These are phyloP conservation scores for Cytospora paraplurivora DNA, from an alignment of 2,329 filamentous ascomycete genomes.

Conservation along the genomic window DNA sequence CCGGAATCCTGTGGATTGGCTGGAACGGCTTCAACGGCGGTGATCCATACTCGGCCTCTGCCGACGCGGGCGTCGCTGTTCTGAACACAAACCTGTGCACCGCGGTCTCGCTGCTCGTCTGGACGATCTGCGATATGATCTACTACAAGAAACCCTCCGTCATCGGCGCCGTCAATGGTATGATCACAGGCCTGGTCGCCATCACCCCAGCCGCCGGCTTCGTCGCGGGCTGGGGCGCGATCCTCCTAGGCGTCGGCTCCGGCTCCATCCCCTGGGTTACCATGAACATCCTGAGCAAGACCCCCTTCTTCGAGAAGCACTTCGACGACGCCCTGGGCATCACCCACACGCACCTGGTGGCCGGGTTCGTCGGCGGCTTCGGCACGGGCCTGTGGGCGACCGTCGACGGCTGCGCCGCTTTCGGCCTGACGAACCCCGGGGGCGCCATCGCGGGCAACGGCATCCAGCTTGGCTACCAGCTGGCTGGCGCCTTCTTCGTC, in stretches of 20 bases:
- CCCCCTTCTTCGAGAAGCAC: constrained; percentile 30
- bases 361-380: constrained; percentile 49
- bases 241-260: constrained; percentile 48
- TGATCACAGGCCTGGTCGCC: constrained; percentile 54
- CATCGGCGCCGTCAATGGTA: constrained; percentile 52
- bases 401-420: constrained; percentile 47
- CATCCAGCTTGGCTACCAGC: constrained; percentile 47
- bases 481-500: constrained; percentile 22
- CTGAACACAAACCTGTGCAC: constrained; percentile 54
- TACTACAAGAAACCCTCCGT: constrained; percentile 53
- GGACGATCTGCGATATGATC: constrained; percentile 48
- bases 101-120: constrained; percentile 49
- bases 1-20: constrained; percentile 53
- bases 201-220: constrained; percentile 55
- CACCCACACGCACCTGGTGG: constrained; percentile 48
- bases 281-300: constrained; percentile 51
- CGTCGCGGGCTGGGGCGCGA: constrained; percentile 53
- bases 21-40: constrained; percentile 58
- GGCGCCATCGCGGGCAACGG: constrained; percentile 55
- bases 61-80: constrained; percentile 53
- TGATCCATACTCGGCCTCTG: constrained; percentile 52
- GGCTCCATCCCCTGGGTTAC: constrained; percentile 50
- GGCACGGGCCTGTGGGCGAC: constrained; percentile 50
- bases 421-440: constrained; percentile 47
- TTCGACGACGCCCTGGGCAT: constrained; percentile 36